Base-by-base conservation (phyloP, 495 filamentous ascomycete species). In the Aspergillus affinis region DNA sequence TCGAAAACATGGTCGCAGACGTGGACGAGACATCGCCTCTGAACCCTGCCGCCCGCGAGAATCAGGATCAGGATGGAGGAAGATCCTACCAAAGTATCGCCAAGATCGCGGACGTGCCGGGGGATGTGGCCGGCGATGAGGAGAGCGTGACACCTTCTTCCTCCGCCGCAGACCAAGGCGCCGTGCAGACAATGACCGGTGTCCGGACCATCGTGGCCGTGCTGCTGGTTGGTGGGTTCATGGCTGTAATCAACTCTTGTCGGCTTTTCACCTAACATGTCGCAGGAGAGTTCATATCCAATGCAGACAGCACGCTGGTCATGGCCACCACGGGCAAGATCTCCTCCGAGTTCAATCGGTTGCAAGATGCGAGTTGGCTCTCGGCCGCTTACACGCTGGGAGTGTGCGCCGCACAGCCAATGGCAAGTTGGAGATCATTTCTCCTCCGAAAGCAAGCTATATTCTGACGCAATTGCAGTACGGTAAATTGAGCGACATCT, bases 281-380 rank as follows among this genome's bases (percentile, higher is more conserved):
- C 12, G 10, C 45, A 86, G 88, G 86, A 13, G 85, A 88, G 48
- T 88, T 90, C 53, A 81, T 88, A 19, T 82, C 81, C 15, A 83
- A 86, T 61, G 78, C 83, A 20, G 88, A 91, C 66, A 70, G 72
- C 0, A 85, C 85, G 1, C 76, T 91, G 0, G 76, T 90, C 0
- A 72, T 90, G 53, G 86, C 88, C 0, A 85, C 86, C 0, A 81
- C 87, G 41, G 79, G 79, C 8, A 75, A 70, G 41, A 86, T 91
- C 36, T 83, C 87, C 0, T 91, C 88, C 36, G 83, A 89, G 57
- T 90, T 90, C 69, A 73, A 84, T 60, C 76, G 75, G 30, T 65
- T 90, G 10, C 76, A 75, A 8, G 76, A 83, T 59, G 85, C 84
- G 2, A 85, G 76, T 56, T 91, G 87, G 88, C 66, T 91, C n/a